These are phyloP conservation scores for Chytriomyces hyalinus DNA, from an alignment of 192 early-diverging fungal species.

Conservation along the genomic window DNA sequence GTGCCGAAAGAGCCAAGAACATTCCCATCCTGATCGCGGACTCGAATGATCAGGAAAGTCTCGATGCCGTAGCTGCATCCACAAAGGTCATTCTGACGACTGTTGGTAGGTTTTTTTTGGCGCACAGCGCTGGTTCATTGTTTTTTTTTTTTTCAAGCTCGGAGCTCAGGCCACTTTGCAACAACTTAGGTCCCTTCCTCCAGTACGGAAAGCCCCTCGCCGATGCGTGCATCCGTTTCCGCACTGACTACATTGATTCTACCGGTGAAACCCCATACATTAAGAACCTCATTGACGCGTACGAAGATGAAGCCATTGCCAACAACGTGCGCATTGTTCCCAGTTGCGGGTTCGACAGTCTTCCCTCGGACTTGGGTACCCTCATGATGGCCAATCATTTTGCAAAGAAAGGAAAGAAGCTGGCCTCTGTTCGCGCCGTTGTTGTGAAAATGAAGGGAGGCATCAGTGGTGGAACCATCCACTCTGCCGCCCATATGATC, in stretches of 20 bases:
- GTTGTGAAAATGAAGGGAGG: slow-evolving; percentile 53
- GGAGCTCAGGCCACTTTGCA: background rate
- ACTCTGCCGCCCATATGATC: slow-evolving; percentile 43
- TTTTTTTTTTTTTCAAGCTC: background rate
- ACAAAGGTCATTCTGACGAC: slow-evolving; percentile 80
- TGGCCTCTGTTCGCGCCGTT: slow-evolving; percentile 25
- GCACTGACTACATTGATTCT: slow-evolving; percentile 87
- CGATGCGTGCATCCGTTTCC: slow-evolving; percentile 66
- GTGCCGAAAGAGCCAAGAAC: background rate
- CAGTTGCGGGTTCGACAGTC: slow-evolving; percentile 87
- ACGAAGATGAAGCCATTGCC: slow-evolving; percentile 68
- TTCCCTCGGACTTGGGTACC: slow-evolving; percentile 85
- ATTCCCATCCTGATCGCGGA: slow-evolving; percentile 76
- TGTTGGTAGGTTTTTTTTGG: slow-evolving; percentile 57
- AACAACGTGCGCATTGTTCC: slow-evolving; percentile 78
- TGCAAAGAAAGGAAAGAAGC: slow-evolving; percentile 40
- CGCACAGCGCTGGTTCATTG: background rate
- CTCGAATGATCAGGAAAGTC: slow-evolving; percentile 57
- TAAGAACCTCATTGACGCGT: slow-evolving; percentile 66
- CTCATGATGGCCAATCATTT: slow-evolving; percentile 58
- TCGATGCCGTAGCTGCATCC: slow-evolving; percentile 66
- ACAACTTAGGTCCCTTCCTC: slow-evolving; percentile 60
- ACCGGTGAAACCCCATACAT: slow-evolving; percentile 83
- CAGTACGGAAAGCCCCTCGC: slow-evolving; percentile 75
- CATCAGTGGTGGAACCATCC: slow-evolving; percentile 73